A percentile compares a stretch with the other conserved stretches of the same genome.
Evolutionary conservation across 2,329 filamentous ascomycete species (phyloP).

Genomic region (Chaetomium strumarium): DNA sequence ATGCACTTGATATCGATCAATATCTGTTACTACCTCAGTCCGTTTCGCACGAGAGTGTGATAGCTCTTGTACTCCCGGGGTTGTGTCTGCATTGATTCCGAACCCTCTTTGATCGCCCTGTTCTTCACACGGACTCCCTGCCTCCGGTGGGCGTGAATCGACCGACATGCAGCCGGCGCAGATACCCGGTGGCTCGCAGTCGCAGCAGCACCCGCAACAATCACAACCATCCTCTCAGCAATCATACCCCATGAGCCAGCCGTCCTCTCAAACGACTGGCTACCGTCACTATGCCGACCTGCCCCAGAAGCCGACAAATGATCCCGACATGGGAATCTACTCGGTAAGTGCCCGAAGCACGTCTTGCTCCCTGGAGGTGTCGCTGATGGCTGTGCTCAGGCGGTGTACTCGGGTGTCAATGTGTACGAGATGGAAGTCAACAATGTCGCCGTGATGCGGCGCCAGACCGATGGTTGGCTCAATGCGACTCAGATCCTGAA

Average conservation of each 20-base stretch:
- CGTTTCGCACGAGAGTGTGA: too few species aligned
- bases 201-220: constrained; percentile 27
- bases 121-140: neutral
- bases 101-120: neutral
- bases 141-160: neutral
- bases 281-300: constrained; percentile 39
- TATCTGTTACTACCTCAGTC: neutral
- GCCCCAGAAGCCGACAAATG: constrained; percentile 31
- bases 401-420: constrained; percentile 89
- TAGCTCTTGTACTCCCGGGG: too few species aligned
- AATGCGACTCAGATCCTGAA: constrained; percentile 99
- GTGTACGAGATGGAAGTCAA: constrained; percentile 99
- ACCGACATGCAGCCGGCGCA: constrained; percentile 25
- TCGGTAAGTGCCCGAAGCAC: constrained; percentile 41
- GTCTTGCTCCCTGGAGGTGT: neutral
- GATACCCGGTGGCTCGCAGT: constrained; percentile 25
- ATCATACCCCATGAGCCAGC: constrained; percentile 53
- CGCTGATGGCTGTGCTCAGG: constrained; percentile 37
- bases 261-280: constrained; percentile 39
- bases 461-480: constrained; percentile 89
- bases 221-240: constrained; percentile 48
- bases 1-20: too few species aligned
- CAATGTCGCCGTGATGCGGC: constrained; percentile 87
- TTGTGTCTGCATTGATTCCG: neutral
- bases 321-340: constrained; percentile 53